Base-by-base conservation (phyloP, 257 asterid species). In the Forsythia viridissima region DNA sequence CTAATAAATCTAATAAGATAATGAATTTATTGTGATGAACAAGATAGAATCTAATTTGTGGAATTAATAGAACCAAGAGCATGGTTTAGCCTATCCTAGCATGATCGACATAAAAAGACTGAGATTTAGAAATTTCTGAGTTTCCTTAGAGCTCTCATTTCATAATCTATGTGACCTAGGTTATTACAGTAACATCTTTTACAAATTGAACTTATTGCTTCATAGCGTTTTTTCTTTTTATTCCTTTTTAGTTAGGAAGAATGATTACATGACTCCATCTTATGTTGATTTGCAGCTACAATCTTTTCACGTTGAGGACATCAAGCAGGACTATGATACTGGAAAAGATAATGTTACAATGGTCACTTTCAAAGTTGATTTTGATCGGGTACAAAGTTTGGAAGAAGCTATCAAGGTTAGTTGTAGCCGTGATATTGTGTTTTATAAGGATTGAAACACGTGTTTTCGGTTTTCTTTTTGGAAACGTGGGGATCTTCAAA, bases 291-390 rank as follows among this genome's bases (percentile, higher is more conserved):
- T 79, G 87, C 97, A 95, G 99, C 97, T 95, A 66, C 99, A 93
- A 79, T 81, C 90, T 6, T 92, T 86, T 83, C 81, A 93, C 89
- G 98, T 80, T 55, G 99, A 95, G 86, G 98, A 93, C 79, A 93
- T 95, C 84, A 91, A 91, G 85, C 98, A 95, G 87, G 97, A 95
- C 84, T 95, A 93, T 78, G 97, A 93, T 70, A 93, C 97, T 12
- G 99, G 97, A 70, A 93, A 93, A 84, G 97, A 90, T 80, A 91
- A 91, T 70, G 88, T 86, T 36, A 78, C 89, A 24, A 90, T 95
- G 96, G 88, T 95, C 66, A 90, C 89, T 66, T 95, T 95, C 73
- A 92, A 93, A 81, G 98, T 93, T 82, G 97, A 95, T 82, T 91
- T 95, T 81, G 96, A 95, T 80, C 87, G 84, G 24, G 93, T 79